These are phyloP conservation scores for Yamadazyma taylorii DNA, from an alignment of 1,139 yeast genomes.

Conservation along the genomic window DNA sequence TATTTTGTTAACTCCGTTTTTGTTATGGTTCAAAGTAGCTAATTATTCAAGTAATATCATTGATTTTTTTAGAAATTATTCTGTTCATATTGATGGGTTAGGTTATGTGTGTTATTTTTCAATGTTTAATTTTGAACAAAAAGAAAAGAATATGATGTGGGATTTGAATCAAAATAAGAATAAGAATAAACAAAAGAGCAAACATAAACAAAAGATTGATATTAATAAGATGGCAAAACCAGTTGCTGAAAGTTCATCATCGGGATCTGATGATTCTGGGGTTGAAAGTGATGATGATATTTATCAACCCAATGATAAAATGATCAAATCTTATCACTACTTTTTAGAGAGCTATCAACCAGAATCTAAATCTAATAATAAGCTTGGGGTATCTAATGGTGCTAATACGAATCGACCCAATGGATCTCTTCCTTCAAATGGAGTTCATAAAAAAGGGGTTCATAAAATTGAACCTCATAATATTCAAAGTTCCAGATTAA, in stretches of 20 bases:
- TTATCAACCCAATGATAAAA: conserved; percentile 71
- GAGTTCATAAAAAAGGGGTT: too few species aligned
- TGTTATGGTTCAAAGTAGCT: conserved; percentile 82
- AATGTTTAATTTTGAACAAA: conserved; percentile 76
- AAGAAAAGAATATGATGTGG: conserved; percentile 50
- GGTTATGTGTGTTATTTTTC: conserved; percentile 96
- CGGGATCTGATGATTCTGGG: conserved; percentile 36
- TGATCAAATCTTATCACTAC: conserved; percentile 87
- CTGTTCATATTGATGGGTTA: conserved; percentile 88
- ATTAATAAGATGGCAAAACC: background rate
- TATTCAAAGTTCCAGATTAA: too few species aligned
- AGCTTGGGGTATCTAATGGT: conserved; percentile 1
- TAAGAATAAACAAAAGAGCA: conserved; percentile 11
- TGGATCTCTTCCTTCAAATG: conserved; percentile 2
- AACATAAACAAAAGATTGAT: too few species aligned
- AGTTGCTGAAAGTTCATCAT: background rate
- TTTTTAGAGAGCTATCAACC: conserved; percentile 77
- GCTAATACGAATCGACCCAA: conserved; percentile 4
- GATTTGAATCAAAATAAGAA: conserved; percentile 31
- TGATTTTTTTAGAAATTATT: conserved; percentile 86
- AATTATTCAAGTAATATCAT: conserved; percentile 70
- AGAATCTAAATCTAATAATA: conserved; percentile 4
- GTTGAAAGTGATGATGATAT: conserved; percentile 31
- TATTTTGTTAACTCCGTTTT: conserved; percentile 79
- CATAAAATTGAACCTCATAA: too few species aligned